phyloP scores from a whole-genome alignment of 2,329 filamentous ascomycete genomes.

The Huntiella bhutanensis region DNA sequence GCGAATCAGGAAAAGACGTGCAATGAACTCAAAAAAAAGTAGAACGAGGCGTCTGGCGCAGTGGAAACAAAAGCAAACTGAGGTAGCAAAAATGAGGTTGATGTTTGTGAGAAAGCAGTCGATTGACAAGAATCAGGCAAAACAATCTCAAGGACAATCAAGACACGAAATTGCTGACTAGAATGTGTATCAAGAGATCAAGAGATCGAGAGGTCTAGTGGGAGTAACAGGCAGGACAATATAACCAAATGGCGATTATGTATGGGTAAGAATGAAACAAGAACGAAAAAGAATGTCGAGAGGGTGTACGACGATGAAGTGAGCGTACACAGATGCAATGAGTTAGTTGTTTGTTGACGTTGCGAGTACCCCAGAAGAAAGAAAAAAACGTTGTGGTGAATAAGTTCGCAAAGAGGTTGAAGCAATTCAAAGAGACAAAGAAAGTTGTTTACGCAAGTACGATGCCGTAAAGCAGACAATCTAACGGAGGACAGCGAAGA shows the following conservation, averaged over 20 bases:
- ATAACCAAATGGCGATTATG: constrained; percentile 9
- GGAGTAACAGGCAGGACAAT: constrained; percentile 1
- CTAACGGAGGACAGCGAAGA: neutral
- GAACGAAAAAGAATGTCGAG: constrained; percentile 11
- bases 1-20: neutral
- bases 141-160: neutral
- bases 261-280: constrained; percentile 11
- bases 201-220: neutral
- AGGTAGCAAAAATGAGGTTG: neutral
- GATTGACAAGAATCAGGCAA: neutral
- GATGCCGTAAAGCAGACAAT: neutral
- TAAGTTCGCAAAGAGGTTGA: constrained; percentile 3
- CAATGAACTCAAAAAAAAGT: neutral
- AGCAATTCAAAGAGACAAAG: constrained; percentile 3
- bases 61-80: constrained; percentile 3
- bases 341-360: neutral
- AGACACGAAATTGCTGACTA: neutral
- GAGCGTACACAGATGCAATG: neutral
- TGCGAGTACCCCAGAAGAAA: neutral
- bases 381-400: neutral
- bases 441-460: constrained; percentile 1
- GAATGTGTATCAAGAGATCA: constrained; percentile 2
- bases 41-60: constrained; percentile 5
- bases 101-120: constrained; percentile 1
- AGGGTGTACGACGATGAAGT: constrained; percentile 14